Percentiles rank a stretch among this genome's conserved stretches.
Conservation (phyloP, 2,329 filamentous ascomycete genomes). For the Aspergillus flavus region DNA sequence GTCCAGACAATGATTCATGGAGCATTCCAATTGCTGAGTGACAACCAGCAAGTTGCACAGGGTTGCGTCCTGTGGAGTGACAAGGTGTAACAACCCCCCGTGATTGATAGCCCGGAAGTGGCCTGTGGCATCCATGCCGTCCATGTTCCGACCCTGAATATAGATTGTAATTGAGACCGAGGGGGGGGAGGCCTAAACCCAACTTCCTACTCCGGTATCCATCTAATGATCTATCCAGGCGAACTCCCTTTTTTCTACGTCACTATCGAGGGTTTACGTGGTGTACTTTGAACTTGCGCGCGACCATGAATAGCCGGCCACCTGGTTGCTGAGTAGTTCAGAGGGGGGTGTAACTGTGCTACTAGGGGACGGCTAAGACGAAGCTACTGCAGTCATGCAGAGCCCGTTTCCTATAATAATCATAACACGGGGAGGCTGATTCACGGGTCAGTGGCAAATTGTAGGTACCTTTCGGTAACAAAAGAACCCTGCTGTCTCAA, state of each 20-base stretch:
- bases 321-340: not conserved
- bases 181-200: not conserved
- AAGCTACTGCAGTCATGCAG: constrained; percentile 3
- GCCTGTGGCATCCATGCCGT: constrained; percentile 1
- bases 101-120: not conserved
- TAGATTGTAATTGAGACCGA: not conserved
- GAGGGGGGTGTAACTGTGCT: not conserved
- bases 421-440: not conserved
- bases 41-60: not conserved
- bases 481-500: not conserved
- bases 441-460: not conserved
- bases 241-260: not conserved
- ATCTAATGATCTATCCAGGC: not conserved
- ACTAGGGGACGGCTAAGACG: not conserved
- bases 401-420: not conserved
- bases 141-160: not conserved
- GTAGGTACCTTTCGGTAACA: not conserved
- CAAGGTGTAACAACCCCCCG: not conserved
- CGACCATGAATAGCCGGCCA: not conserved
- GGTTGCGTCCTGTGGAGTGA: not conserved
- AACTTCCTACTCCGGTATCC: not conserved
- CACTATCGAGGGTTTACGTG: not conserved
- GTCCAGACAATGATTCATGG: not conserved
- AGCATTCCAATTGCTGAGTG: not conserved
- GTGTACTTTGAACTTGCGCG: not conserved